Evolutionary conservation across 129 eudicot genomes (phyloP).

Genomic region (Lonicera japonica): DNA sequence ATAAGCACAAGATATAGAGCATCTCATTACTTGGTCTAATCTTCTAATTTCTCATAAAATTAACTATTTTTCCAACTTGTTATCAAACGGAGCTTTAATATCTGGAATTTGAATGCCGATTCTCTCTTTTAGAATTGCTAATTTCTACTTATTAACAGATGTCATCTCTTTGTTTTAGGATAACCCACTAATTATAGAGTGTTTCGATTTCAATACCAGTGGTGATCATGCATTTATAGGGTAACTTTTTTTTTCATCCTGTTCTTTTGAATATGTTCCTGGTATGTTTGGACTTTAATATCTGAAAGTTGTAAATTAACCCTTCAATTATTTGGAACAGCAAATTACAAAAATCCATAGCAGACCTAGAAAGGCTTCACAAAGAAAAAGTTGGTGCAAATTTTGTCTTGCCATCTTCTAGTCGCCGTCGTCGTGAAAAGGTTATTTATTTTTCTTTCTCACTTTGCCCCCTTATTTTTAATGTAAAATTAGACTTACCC

Average conservation of each 20-base stretch:
- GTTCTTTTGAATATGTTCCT: no score
- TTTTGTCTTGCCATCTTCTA: slow-evolving; percentile 57
- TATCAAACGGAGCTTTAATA: no score
- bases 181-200: slow-evolving; percentile 78
- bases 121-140: no score
- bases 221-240: slow-evolving; percentile 85
- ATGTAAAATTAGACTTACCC: no score
- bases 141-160: slow-evolving; percentile 3
- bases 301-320: not conserved
- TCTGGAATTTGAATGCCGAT: no score
- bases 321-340: slow-evolving; percentile 28
- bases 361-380: slow-evolving; percentile 58
- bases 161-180: slow-evolving; percentile 32
- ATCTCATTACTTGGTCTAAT: no score
- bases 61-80: no score
- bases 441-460: slow-evolving; percentile 13
- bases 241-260: slow-evolving; percentile 28
- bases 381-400: slow-evolving; percentile 49
- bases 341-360: slow-evolving; percentile 63
- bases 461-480: no score
- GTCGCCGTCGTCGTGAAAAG: slow-evolving; percentile 55
- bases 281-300: no score
- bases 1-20: no score
- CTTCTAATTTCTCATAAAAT: no score
- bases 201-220: slow-evolving; percentile 83